phyloP scores from a whole-genome alignment of 192 early-diverging fungal genomes.

The Backusella parvicylindrica region DNA sequence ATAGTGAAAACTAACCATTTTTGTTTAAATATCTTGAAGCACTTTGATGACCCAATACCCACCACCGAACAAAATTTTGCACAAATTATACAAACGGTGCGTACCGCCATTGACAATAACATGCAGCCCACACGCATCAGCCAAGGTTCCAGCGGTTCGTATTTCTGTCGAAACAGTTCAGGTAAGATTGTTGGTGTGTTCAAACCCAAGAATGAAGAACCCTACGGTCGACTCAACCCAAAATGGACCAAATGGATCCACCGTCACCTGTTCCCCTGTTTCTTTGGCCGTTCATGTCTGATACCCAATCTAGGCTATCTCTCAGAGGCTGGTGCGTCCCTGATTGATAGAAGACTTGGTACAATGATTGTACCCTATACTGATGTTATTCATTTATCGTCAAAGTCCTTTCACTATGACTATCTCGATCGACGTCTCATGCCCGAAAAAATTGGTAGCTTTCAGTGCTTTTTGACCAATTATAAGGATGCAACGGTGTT shows the following conservation, averaged over 20 bases:
- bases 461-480: conserved; percentile 80
- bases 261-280: conserved; percentile 81
- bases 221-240: conserved; percentile 63
- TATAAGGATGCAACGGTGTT: conserved; percentile 85
- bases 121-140: conserved; percentile 52
- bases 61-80: conserved; percentile 40
- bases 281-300: conserved; percentile 80
- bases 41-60: conserved; percentile 30
- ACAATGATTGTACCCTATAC: conserved; percentile 79
- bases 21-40: neutral
- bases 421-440: conserved; percentile 48
- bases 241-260: conserved; percentile 96
- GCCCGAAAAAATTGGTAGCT: conserved; percentile 70
- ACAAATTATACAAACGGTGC: conserved; percentile 47
- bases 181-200: conserved; percentile 85
- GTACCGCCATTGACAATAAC: conserved; percentile 40
- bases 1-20: neutral
- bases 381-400: conserved; percentile 68
- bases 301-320: conserved; percentile 91
- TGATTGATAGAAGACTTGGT: conserved; percentile 71
- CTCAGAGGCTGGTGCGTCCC: conserved; percentile 84
- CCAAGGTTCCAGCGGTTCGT: conserved; percentile 86
- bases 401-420: conserved; percentile 80
- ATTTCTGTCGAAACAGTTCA: conserved; percentile 78
- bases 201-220: conserved; percentile 81